Evolutionary conservation across 768 basidiomycete genomes (phyloP).

Genomic region (Strobilomyces dryophilus): DNA sequence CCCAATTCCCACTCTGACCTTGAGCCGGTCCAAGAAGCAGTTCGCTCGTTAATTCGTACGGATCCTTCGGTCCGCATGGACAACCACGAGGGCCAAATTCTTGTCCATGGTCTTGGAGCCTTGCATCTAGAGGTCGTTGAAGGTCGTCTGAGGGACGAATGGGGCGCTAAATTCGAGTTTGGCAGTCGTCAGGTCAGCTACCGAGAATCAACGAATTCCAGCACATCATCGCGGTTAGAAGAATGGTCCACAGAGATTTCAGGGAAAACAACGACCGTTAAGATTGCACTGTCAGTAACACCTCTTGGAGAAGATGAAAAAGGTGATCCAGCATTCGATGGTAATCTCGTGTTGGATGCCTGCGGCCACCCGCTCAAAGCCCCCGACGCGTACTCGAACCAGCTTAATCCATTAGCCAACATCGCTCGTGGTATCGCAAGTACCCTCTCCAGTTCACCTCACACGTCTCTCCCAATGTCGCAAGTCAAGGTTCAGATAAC

Average conservation of each 20-base stretch:
- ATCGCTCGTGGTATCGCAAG: constrained; percentile 68
- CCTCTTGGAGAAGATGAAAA: constrained; percentile 50
- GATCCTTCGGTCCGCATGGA: constrained; percentile 87
- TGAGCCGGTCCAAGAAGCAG: constrained; percentile 70
- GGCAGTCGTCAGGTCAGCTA: constrained; percentile 77
- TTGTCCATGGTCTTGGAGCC: constrained; percentile 80
- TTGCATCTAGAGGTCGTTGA: constrained; percentile 89
- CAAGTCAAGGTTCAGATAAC: constrained; percentile 55
- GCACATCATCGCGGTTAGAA: constrained; percentile 30
- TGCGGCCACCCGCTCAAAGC: constrained; percentile 48
- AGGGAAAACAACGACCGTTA: constrained; percentile 50
- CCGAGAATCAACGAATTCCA: constrained; percentile 50
- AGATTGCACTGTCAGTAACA: constrained; percentile 52
- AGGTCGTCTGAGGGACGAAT: constrained; percentile 75
- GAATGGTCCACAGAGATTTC: constrained; percentile 61
- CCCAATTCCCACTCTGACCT: constrained; percentile 79
- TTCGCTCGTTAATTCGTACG: constrained; percentile 70
- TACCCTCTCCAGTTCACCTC: constrained; percentile 72
- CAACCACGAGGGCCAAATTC: constrained; percentile 74
- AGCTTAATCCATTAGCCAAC: constrained; percentile 44
- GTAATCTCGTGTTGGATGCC: constrained; percentile 64
- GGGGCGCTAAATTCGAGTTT: constrained; percentile 72
- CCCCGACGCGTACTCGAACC: constrained; percentile 44
- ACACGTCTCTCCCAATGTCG: constrained; percentile 70
- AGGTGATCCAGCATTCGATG: constrained; percentile 71